Evolutionary conservation across 2,329 filamentous ascomycete genomes (phyloP).

Genomic region (Magnaporthiopsis incrustans): DNA sequence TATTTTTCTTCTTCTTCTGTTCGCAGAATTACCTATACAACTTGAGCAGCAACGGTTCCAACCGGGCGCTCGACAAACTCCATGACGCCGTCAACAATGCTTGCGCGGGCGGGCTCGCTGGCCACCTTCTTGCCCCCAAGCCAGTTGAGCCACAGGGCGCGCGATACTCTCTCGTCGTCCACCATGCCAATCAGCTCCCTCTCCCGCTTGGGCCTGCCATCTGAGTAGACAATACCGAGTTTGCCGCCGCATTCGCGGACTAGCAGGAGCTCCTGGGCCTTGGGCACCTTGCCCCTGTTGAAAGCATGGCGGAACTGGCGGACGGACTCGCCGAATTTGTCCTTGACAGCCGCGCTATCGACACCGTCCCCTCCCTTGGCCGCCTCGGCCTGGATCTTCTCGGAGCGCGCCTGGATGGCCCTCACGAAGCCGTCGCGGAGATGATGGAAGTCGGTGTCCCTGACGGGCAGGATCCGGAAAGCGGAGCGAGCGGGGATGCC

Average conservation of each 20-base stretch:
- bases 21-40: conserved; percentile 30
- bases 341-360: conserved; percentile 31
- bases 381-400: conserved; percentile 19
- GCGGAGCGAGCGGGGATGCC: conserved; percentile 62
- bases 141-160: conserved; percentile 84
- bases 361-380: background rate
- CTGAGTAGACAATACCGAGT: conserved; percentile 60
- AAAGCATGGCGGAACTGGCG: conserved; percentile 76
- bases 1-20: background rate
- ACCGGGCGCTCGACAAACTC: conserved; percentile 81
- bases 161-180: conserved; percentile 69
- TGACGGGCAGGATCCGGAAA: conserved; percentile 79
- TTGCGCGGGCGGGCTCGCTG: conserved; percentile 71
- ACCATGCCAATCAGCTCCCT: conserved; percentile 61
- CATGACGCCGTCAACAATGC: conserved; percentile 80
- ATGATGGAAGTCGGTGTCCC: conserved; percentile 91
- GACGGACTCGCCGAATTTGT: conserved; percentile 64
- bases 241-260: conserved; percentile 57
- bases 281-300: conserved; percentile 70
- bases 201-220: conserved; percentile 32
- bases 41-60: conserved; percentile 76
- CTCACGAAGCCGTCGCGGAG: conserved; percentile 86
- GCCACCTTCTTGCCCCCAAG: conserved; percentile 80
- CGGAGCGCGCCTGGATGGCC: conserved; percentile 67
- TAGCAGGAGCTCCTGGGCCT: conserved; percentile 70